A percentile compares a stretch with the other conserved stretches of the same genome.
Evolutionary conservation across 768 basidiomycete genomes (phyloP).

Genomic region (Rhodosporidiobolus odoratus): DNA sequence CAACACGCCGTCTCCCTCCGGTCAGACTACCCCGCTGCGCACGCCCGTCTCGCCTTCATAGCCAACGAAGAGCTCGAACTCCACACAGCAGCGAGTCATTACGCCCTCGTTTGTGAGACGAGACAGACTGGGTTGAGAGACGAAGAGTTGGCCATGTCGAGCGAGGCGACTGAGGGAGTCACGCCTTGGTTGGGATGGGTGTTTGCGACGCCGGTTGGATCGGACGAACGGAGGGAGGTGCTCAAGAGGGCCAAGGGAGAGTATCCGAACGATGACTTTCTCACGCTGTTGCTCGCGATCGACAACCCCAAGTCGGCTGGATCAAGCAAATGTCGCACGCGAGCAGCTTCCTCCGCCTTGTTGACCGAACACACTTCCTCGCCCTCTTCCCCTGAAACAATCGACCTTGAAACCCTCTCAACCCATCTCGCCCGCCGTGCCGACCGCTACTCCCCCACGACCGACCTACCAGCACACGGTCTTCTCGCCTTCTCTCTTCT

Average conservation of each 20-base stretch:
- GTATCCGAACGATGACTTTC: constrained; percentile 17
- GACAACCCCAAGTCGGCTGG: too few species aligned
- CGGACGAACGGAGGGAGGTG: not conserved
- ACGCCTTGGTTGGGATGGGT: constrained; percentile 11
- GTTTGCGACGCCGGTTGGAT: not conserved
- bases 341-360: not conserved
- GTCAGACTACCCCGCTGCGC: constrained; percentile 26
- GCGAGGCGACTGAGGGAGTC: constrained; percentile 7
- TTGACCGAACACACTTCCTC: not conserved
- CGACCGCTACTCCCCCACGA: not conserved
- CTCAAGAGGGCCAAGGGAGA: constrained; percentile 2
- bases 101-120: not conserved
- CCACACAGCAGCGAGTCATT: not conserved
- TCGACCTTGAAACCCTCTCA: not conserved
- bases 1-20: constrained; percentile 3
- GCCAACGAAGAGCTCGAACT: constrained; percentile 26
- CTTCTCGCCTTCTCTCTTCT: not conserved
- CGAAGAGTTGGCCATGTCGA: not conserved
- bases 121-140: constrained; percentile 13
- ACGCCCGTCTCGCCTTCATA: constrained; percentile 29
- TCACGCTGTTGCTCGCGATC: constrained; percentile 16
- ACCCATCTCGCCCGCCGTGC: not conserved
- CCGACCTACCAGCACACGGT: not conserved
- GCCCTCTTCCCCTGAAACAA: not conserved
- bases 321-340: too few species aligned